phyloP scores from a whole-genome alignment of 306 rosid species.

The Alnus glutinosa region DNA sequence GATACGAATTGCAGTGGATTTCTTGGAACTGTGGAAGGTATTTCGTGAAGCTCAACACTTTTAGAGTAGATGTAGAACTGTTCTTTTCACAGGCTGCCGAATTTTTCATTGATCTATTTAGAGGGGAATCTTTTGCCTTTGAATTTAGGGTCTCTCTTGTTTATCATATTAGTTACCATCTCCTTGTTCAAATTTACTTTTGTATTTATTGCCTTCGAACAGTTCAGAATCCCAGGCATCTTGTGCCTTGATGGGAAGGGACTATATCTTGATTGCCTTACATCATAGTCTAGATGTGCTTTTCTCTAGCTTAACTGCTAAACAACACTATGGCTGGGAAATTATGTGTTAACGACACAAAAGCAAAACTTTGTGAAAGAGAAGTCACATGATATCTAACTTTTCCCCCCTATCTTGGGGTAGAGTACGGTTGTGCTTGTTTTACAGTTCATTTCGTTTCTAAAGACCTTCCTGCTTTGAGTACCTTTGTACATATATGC shows the following conservation, averaged over 20 bases:
- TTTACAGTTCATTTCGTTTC: not conserved
- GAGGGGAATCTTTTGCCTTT: conserved; percentile 14
- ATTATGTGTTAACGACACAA: not conserved
- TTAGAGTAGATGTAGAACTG: conserved; percentile 1
- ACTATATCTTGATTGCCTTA: not conserved
- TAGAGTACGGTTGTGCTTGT: not conserved
- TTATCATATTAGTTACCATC: conserved; percentile 8
- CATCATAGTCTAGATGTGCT: not conserved
- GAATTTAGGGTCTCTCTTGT: conserved; percentile 1
- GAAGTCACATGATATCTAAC: not conserved
- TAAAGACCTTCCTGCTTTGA: not conserved
- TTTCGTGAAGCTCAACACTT: conserved; percentile 30
- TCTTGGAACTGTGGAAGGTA: conserved; percentile 76
- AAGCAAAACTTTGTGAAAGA: not conserved
- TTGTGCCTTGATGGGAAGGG: not conserved
- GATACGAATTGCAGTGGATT: conserved; percentile 74
- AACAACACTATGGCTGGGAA: too few species aligned
- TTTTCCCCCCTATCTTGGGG: not conserved
- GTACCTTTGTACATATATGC: not conserved
- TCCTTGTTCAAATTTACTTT: not conserved
- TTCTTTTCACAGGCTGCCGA: conserved; percentile 10
- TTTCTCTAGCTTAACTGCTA: not conserved
- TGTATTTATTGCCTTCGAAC: not conserved
- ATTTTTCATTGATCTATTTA: not conserved
- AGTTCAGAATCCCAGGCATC: conserved; percentile 13